phyloP scores from a whole-genome alignment of 371 early-diverging fungal genomes.

The Capillidium heterosporum region DNA sequence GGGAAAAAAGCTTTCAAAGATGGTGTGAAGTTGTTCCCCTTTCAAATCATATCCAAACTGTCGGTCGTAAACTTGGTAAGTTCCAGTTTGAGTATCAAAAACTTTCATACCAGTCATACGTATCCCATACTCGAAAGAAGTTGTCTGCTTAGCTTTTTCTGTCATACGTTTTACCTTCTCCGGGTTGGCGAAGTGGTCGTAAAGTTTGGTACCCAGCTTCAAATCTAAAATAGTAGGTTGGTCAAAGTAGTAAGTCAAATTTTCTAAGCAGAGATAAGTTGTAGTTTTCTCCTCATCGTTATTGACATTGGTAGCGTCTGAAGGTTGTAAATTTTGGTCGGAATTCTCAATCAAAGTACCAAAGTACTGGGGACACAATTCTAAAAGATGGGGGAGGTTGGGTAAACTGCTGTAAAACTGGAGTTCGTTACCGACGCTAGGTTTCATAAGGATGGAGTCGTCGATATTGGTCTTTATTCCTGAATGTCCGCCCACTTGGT shows the following conservation, averaged over 20 bases:
- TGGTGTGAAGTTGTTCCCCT: neutral
- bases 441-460: neutral
- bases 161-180: conserved; percentile 2
- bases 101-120: conserved; percentile 7
- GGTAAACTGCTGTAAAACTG: neutral
- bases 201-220: neutral
- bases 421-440: neutral
- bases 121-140: neutral
- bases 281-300: neutral
- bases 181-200: neutral
- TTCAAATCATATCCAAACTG: neutral
- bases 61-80: neutral
- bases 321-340: neutral
- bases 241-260: neutral
- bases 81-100: neutral
- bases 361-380: neutral
- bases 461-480: neutral
- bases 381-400: neutral
- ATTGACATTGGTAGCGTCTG: neutral
- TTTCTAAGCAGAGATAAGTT: conserved; percentile 4
- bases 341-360: neutral
- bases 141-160: neutral
- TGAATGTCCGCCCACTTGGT: conserved; percentile 2
- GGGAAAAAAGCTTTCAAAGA: conserved; percentile 3
- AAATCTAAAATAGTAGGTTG: conserved; percentile 6